Conservation (phyloP, 2,329 filamentous ascomycete genomes). For the Apiospora rasikravindrae region DNA sequence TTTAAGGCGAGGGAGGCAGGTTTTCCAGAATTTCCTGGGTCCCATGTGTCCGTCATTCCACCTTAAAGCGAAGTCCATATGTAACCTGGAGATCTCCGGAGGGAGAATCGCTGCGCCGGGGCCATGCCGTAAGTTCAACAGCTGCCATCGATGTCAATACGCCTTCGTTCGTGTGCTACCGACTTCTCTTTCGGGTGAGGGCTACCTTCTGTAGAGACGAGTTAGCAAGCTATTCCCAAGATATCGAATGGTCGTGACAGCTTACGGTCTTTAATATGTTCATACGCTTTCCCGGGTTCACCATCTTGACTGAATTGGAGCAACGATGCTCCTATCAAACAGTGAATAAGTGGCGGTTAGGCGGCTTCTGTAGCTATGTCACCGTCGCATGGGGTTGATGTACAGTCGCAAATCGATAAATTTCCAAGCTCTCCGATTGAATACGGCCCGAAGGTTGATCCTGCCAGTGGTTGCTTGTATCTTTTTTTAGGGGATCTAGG, state of each 20-base stretch:
- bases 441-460: constrained; percentile 24
- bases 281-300: constrained; percentile 43
- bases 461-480: background rate
- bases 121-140: constrained; percentile 67
- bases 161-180: background rate
- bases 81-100: constrained; percentile 74
- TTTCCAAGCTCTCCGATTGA: constrained; percentile 19
- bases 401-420: constrained; percentile 20
- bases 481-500: background rate
- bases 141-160: constrained; percentile 27
- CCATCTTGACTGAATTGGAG: constrained; percentile 39
- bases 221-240: constrained; percentile 31
- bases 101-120: constrained; percentile 84
- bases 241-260: background rate
- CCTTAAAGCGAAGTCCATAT: constrained; percentile 71
- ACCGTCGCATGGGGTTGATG: constrained; percentile 12
- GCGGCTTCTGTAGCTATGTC: background rate
- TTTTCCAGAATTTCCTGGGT: constrained; percentile 85
- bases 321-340: constrained; percentile 23
- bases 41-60: constrained; percentile 73
- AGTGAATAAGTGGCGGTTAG: background rate
- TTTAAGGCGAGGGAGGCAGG: constrained; percentile 84
- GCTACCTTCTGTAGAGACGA: constrained; percentile 36
- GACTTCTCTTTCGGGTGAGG: background rate
- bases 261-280: constrained; percentile 40